Evolutionary conservation across 306 rosid species (phyloP), one percentile per base, ranked within the genome.

Genomic region (Quercus rubra): DNA sequence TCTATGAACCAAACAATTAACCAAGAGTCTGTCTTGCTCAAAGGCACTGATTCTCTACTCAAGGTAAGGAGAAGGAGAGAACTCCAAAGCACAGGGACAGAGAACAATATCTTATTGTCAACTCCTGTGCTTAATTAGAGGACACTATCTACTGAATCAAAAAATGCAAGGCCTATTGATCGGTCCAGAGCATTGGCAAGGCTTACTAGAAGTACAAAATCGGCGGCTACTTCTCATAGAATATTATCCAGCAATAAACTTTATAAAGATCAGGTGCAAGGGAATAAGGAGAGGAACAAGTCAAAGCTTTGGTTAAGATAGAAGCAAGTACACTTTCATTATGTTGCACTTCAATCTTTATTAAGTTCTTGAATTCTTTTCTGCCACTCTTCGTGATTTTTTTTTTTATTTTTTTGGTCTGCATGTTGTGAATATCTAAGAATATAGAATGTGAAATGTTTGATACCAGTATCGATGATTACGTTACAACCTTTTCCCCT

Each of bases 241-340:
- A 82, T 92, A 20, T 78, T 88, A 76, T 85, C 87, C 70, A 87
- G 86, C 77, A 93, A 88, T 89, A 88, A 86, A 72, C 46, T 67
- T 33, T 66, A 18, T 27, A 91, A 91, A 80, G 94, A 93, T 77
- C 91, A 83, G 75, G 80, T 71, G 68, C 96, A 83, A 79, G 89
- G 89, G 76, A 80, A 83, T 9, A 85, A 63, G 82, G 97, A 93
- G 83, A 91, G 89, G 79, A 92, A 89, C 70, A 88, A 86, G 89
- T 91, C 88, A 71, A 93, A 93, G 81, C 82, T 91, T 18, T 93
- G 98, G 98, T 85, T 91, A 49, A 81, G 97, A 81, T 93, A 83
- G 67, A 33, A 74, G 49, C 75, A 11, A 74, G 12, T 7, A 49
- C 49, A 17, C 35, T 31, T 66, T 63, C 70, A 28, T 21, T 63